Base-by-base conservation (phyloP, 2,329 filamentous ascomycete species). In the Aspergillus versicolor region DNA sequence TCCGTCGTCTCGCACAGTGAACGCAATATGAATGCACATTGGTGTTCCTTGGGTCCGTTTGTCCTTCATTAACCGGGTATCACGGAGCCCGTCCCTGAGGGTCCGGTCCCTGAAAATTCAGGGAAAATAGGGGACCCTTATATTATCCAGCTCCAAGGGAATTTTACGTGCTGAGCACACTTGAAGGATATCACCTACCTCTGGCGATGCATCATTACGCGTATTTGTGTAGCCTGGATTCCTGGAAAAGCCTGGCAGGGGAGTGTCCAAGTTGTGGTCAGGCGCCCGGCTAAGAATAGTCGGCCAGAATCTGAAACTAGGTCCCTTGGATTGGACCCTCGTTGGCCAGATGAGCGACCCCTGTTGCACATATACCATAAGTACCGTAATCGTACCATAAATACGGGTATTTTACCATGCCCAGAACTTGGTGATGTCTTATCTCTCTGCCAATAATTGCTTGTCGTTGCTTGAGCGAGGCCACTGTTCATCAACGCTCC, bases 391-490 rank as follows among this genome's bases (percentile, higher is more conserved):
- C 53, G 46, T 49, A 34, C 40, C 40, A 41, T 30, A 40, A n/a
- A 37, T 52, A 53, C 54, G 1, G 2, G 47, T 40, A 24, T 24
- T 17, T 49, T 49, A 27, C 34, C 5, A 8, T 12, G 51, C 51
- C 51, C 51, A 53, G 30, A 12, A 15, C 48, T 56, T 59, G 48
- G 52, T 27, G 22, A 15, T 15, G 30, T 53, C 51, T 58, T 61
- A 38, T 53, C 40, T 46, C 43, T 56, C 48, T 58, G 56, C 59
- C 56, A 61, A 61, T 61, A 56, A 61, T 61, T 56, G 59, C 59
- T 61, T 61, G 49, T 58, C 5, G 12, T 49, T 45, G 57, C 44
- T 54, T 59, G 53, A 30, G 43, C 24, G 7, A 15, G 3, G 27
- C 9, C 27, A 30, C 34, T 37, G 45, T 34, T 47, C 17, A 37